phyloP scores from a whole-genome alignment of 2,329 filamentous ascomycete genomes.

The Camptophora hylomeconis region DNA sequence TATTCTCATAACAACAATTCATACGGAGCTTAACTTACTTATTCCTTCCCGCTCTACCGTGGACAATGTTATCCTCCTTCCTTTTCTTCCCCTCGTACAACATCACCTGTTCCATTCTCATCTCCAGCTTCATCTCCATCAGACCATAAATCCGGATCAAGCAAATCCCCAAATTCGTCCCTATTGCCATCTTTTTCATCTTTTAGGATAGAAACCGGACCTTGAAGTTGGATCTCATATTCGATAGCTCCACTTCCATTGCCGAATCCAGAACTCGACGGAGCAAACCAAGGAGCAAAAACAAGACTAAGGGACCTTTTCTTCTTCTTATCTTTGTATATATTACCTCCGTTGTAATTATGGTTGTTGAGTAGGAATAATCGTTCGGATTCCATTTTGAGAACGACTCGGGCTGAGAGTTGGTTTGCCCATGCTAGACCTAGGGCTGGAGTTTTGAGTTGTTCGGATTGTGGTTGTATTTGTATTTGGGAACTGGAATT shows the following conservation, averaged over 20 bases:
- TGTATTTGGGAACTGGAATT: no score
- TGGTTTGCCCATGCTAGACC: conserved; percentile 88
- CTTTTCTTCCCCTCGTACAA: no score
- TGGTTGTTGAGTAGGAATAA: no score
- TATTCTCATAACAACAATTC: no score
- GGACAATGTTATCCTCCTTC: no score
- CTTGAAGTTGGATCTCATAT: conserved; percentile 13
- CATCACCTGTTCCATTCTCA: no score
- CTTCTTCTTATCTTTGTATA: conserved; percentile 26
- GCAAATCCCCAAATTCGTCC: conserved; percentile 9
- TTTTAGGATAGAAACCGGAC: conserved; percentile 8
- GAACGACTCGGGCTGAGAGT: conserved; percentile 65
- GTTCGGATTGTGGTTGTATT: no score
- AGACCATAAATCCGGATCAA: conserved; percentile 13
- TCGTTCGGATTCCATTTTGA: conserved; percentile 53
- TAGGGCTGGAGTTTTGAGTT: conserved; percentile 69
- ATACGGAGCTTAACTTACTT: no score
- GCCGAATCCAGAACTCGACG: no score
- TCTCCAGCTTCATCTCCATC: conserved; percentile 11
- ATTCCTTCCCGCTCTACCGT: no score
- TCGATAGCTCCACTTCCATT: conserved; percentile 6
- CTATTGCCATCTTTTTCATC: conserved; percentile 6
- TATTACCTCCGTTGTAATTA: conserved; percentile 22
- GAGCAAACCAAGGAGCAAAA: conserved; percentile 61
- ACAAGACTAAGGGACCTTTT: conserved; percentile 75